These are phyloP conservation scores for Hyphopichia khmerensis DNA, from an alignment of 1,139 yeast species.

Conservation along the genomic window DNA sequence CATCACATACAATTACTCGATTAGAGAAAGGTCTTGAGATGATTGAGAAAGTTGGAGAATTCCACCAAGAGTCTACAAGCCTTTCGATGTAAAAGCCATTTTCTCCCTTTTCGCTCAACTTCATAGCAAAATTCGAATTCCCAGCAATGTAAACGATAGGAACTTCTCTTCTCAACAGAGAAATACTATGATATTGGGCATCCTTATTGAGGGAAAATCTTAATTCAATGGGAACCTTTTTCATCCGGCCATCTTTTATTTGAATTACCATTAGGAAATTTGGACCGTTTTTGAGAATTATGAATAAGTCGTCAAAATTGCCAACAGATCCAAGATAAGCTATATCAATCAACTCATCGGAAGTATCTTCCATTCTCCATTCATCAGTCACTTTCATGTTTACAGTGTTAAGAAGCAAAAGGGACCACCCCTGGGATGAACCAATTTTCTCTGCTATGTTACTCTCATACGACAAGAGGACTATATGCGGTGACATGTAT, in stretches of 20 bases:
- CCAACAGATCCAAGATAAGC: neutral
- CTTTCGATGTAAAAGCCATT: neutral
- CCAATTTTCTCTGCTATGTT: neutral
- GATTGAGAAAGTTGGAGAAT: slow-evolving; percentile 1
- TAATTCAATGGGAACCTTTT: neutral
- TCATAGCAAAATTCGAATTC: neutral
- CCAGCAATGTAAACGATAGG: neutral
- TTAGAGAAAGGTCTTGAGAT: neutral
- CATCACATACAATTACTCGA: neutral
- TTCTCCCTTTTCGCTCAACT: neutral
- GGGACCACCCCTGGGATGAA: neutral
- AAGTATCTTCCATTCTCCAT: neutral
- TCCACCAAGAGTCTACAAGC: neutral
- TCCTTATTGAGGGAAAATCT: neutral
- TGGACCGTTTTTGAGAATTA: neutral
- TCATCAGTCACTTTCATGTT: neutral
- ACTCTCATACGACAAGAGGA: neutral
- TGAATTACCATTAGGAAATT: neutral
- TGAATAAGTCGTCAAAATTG: neutral
- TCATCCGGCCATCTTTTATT: neutral
- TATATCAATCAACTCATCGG: neutral
- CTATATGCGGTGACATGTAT: neutral
- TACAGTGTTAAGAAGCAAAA: neutral
- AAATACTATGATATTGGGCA: neutral
- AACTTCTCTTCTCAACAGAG: neutral